These are phyloP conservation scores for Acanthamoeba polyphaga DNA, from an alignment of 208 protist genomes.

Conservation along the genomic window DNA sequence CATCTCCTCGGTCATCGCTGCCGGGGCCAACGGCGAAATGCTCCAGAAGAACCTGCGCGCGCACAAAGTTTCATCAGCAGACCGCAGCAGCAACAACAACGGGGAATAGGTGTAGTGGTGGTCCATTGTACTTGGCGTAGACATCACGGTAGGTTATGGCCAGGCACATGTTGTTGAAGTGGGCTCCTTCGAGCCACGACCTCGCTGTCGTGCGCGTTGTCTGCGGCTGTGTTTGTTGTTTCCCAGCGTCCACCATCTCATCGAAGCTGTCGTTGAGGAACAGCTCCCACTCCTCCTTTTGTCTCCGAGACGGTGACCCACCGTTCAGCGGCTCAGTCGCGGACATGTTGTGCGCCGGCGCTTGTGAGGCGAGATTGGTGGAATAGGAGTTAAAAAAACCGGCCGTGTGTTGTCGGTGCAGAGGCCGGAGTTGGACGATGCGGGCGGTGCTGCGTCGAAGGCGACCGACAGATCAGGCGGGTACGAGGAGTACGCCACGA, in stretches of 20 bases:
- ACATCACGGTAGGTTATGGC: constrained; percentile 1
- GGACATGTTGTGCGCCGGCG: no score
- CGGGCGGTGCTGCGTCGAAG: no score
- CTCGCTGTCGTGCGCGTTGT: no score
- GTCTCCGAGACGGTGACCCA: background rate
- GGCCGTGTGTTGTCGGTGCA: no score
- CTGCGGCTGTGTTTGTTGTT: background rate
- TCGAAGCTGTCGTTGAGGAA: background rate
- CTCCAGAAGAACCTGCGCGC: constrained; percentile 27
- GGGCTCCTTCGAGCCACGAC: background rate
- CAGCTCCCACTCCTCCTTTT: background rate
- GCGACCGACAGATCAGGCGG: no score
- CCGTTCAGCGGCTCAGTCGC: background rate
- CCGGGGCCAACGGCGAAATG: background rate
- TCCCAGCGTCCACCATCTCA: background rate
- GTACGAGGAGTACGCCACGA: no score
- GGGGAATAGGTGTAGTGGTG: background rate
- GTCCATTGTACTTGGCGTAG: background rate
- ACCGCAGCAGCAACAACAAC: background rate
- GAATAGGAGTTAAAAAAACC: no score
- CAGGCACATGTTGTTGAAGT: constrained; percentile 20
- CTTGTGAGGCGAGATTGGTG: no score
- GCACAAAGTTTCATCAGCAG: background rate
- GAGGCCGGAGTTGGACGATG: no score
- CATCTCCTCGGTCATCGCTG: constrained; percentile 10